These are phyloP conservation scores for Paraphoma sp. DNA, from an alignment of 2,329 filamentous ascomycete species.

Conservation along the genomic window DNA sequence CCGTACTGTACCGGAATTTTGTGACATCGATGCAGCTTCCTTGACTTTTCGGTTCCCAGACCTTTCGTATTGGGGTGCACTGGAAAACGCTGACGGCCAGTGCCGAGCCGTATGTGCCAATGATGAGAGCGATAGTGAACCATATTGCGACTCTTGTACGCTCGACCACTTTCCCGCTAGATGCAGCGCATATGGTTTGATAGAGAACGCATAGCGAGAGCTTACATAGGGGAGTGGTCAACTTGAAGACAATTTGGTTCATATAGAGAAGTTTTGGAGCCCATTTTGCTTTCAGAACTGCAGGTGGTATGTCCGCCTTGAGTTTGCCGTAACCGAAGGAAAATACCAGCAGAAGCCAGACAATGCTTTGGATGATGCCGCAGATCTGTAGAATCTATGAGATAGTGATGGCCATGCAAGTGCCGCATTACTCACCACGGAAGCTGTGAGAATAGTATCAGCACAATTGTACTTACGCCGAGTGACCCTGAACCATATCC, in stretches of 20 bases:
- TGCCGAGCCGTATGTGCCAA: not conserved
- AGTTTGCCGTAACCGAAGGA: constrained; percentile 1
- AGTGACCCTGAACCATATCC: not conserved
- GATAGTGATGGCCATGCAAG: not conserved
- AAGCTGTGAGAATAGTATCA: not conserved
- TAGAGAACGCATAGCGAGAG: constrained; percentile 1
- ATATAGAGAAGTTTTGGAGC: constrained; percentile 2
- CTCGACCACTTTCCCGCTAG: not conserved
- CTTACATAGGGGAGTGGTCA: constrained; percentile 4
- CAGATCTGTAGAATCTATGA: not conserved
- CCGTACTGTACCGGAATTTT: constrained; percentile 3
- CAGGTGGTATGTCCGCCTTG: not conserved
- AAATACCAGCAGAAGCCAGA: not conserved
- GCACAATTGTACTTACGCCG: not conserved
- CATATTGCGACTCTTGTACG: not conserved
- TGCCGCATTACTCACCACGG: not conserved
- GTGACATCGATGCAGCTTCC: not conserved
- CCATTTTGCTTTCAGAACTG: not conserved
- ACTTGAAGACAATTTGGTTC: constrained; percentile 4
- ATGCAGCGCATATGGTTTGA: not conserved
- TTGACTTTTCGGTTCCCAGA: not conserved
- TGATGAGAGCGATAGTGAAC: not conserved
- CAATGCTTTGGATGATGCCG: not conserved
- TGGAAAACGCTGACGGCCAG: constrained; percentile 1
- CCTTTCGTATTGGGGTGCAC: not conserved